A percentile compares a stretch with the other conserved stretches of the same genome.
These are phyloP conservation scores for Sordaria brevicollis DNA, from an alignment of 495 filamentous ascomycete species.

Conservation along the genomic window DNA sequence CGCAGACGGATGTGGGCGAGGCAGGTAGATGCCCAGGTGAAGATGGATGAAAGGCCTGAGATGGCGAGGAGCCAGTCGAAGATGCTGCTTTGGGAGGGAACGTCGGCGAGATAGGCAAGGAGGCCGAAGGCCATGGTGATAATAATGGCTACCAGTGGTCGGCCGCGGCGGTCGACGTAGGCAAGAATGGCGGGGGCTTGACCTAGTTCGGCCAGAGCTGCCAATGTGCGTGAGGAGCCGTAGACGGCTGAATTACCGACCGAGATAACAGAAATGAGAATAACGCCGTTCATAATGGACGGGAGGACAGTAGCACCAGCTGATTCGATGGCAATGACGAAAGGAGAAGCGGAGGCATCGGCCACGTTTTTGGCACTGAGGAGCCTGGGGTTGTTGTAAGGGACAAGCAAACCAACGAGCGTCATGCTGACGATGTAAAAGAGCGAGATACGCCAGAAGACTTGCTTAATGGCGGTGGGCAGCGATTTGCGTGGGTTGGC, in stretches of 20 bases:
- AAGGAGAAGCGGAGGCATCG: slow-evolving; percentile 71
- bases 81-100: slow-evolving; percentile 46
- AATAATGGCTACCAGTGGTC: slow-evolving; percentile 63
- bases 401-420: slow-evolving; percentile 66
- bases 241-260: slow-evolving; percentile 86
- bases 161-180: slow-evolving; percentile 78
- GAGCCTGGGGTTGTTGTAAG: slow-evolving; percentile 54
- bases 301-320: slow-evolving; percentile 67
- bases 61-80: slow-evolving; percentile 88
- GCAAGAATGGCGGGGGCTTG: slow-evolving; percentile 68
- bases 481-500: slow-evolving; percentile 79
- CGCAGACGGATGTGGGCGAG: slow-evolving; percentile 87
- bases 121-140: slow-evolving; percentile 62
- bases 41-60: slow-evolving; percentile 78
- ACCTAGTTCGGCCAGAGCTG: slow-evolving; percentile 75
- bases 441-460: slow-evolving; percentile 89
- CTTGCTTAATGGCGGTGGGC: slow-evolving; percentile 82
- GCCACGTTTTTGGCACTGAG: slow-evolving; percentile 40
- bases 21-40: slow-evolving; percentile 91
- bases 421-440: slow-evolving; percentile 75
- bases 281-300: slow-evolving; percentile 84
- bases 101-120: slow-evolving; percentile 67
- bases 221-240: slow-evolving; percentile 77
- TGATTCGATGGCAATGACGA: slow-evolving; percentile 77
- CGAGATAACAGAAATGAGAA: slow-evolving; percentile 78